A percentile compares a stretch with the other conserved stretches of the same genome.
phyloP scores from a whole-genome alignment of 441 rosid species.

The Pelargonium citronellum region DNA sequence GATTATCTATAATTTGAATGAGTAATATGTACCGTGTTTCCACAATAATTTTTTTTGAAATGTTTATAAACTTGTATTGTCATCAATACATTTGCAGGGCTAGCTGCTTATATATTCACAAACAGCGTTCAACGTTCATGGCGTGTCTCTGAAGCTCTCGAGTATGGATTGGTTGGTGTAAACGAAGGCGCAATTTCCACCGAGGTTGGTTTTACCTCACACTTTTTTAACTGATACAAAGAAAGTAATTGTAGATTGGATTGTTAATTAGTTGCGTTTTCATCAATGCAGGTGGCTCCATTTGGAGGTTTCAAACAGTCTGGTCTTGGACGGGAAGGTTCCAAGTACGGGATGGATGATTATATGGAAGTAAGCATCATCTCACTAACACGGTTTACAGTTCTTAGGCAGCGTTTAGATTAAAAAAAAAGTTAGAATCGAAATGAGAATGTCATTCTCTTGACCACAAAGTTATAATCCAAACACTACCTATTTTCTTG shows the following conservation, averaged over 20 bases:
- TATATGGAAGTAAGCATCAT: constrained; percentile 51
- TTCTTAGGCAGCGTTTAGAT: neutral
- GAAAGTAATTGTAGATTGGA: neutral
- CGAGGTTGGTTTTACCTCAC: constrained; percentile 41
- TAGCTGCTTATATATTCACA: constrained; percentile 95
- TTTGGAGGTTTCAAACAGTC: constrained; percentile 94
- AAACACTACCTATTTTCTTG: neutral
- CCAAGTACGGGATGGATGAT: neutral
- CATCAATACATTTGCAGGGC: constrained; percentile 48
- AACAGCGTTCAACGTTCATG: constrained; percentile 76
- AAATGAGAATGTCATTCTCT: too few relatives aligned
- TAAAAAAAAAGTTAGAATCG: too few relatives aligned
- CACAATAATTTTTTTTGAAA: neutral
- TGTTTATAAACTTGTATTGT: too few relatives aligned
- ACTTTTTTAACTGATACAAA: neutral
- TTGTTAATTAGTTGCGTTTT: neutral
- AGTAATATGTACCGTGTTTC: neutral
- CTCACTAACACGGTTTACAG: neutral
- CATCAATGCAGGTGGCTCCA: neutral
- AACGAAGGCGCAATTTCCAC: constrained; percentile 89
- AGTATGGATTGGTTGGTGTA: constrained; percentile 82
- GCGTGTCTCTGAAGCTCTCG: constrained; percentile 93
- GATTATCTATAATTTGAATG: constrained; percentile 7
- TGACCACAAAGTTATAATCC: too few relatives aligned
- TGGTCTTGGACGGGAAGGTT: constrained; percentile 6